Percentiles rank a stretch among this genome's conserved stretches.
Evolutionary conservation across 208 protist genomes (phyloP).

Genomic region (Phytomonas francai): DNA sequence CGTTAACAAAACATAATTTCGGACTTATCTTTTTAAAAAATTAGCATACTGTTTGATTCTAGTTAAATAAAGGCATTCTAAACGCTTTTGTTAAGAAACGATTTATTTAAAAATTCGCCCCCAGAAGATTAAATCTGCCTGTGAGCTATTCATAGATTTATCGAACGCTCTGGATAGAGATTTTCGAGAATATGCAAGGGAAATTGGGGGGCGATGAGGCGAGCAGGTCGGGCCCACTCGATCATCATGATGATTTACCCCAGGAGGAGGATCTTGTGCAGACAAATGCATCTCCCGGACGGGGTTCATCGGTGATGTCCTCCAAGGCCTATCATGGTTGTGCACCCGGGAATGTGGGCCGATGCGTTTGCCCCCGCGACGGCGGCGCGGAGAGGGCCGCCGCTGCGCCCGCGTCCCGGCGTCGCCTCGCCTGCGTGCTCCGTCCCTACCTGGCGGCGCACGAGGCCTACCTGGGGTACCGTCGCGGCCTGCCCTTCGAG

Average conservation of each 20-base stretch:
- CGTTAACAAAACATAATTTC: background rate
- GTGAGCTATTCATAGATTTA: background rate
- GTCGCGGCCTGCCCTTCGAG: constrained; percentile 37
- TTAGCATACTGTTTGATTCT: no score
- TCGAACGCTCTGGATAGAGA: background rate
- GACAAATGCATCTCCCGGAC: background rate
- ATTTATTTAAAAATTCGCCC: background rate
- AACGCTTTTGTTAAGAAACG: no score
- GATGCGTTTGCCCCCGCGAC: background rate
- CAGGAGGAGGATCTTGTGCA: background rate
- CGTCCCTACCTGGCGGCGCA: constrained; percentile 21
- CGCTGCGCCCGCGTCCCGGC: no score
- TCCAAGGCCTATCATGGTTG: background rate
- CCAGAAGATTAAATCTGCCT: background rate
- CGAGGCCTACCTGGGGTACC: constrained; percentile 33
- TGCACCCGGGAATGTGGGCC: background rate
- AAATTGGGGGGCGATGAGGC: background rate
- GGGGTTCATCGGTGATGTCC: background rate
- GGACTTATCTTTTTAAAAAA: no score
- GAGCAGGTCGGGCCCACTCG: background rate
- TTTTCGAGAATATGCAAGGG: background rate
- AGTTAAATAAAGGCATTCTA: no score
- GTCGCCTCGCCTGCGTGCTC: no score
- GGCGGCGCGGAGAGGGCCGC: no score
- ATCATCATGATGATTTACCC: background rate